Evolutionary conservation across 169 alveolate genomes (phyloP), one percentile per base, ranked within the genome.

Genomic region (Cryptosporidium sp.): DNA sequence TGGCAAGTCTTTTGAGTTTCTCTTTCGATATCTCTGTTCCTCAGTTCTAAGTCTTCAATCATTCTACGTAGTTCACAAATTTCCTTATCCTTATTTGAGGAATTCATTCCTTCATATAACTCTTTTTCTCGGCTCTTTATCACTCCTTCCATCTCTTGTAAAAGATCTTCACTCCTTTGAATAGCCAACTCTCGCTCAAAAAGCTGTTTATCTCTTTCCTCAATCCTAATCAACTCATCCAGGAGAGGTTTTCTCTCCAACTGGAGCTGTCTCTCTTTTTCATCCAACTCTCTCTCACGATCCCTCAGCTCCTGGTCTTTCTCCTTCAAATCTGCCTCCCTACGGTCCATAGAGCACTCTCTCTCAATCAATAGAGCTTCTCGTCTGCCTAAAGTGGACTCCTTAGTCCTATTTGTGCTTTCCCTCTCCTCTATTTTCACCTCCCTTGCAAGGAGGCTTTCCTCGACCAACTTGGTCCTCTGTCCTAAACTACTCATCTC

Each of bases 1-100:
- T 80, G 80, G 70, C 65, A 80, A n/a, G 89, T 80, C 21, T 35
- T 80, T 33, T 65, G 89, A 16, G 75, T 80, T 41, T 80, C 80
- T n/a, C 50, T 80, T 41, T 80, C 89, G 26, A 62, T 80, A 23
- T 80, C 89, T 14, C 43, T 12, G 23, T 80, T 80, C 62, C 70
- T 65, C 31, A 59, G 2, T 45, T 80, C 89, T 12, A 80, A 50
- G 51, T 62, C 80, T 31, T 65, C 80, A 61, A 80, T 80, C 73
- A 80, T 62, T 29, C 33, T 23, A 26, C 75, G 73, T 23, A 80
- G 35, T n/a, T 80, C 89, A 26, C 68, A 33, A 23, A 80, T 59
- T 21, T 80, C 89, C 62, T 43, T 80, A 37, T 71, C 69, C 43
- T 65, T 59, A 35, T 29, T 41, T 5, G 69, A 71, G n/a, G 65